Conservation (phyloP, 2,329 filamentous ascomycete species). For the Aspergillus udagawae region DNA sequence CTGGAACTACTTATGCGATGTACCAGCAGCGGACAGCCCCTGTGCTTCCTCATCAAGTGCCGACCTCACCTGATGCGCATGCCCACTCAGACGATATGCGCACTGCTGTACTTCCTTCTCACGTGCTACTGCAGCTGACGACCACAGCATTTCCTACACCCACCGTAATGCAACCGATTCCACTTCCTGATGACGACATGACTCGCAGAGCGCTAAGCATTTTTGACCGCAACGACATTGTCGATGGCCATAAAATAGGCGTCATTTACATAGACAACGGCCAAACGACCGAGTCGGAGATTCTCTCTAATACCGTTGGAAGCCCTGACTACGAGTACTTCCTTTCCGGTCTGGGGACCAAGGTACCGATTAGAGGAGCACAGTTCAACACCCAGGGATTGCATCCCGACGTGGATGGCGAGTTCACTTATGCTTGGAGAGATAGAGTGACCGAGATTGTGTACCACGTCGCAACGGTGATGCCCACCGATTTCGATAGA, state of each 20-base stretch:
- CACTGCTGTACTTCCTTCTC: conserved; percentile 43
- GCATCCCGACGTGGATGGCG: conserved; percentile 77
- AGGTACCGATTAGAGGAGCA: conserved; percentile 75
- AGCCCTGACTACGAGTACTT: conserved; percentile 87
- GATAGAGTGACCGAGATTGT: conserved; percentile 93
- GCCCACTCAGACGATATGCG: conserved; percentile 35
- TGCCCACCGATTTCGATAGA: conserved; percentile 79
- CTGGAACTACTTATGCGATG: conserved; percentile 47
- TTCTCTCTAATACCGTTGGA: conserved; percentile 80
- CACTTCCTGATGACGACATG: conserved; percentile 68
- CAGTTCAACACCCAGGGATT: conserved; percentile 91
- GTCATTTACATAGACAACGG: conserved; percentile 89
- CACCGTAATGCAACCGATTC: conserved; percentile 63
- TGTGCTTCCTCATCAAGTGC: conserved; percentile 44
- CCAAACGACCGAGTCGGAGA: conserved; percentile 77
- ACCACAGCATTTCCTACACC: conserved; percentile 42
- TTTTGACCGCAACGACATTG: conserved; percentile 83
- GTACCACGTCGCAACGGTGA: conserved; percentile 94
- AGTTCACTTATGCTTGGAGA: conserved; percentile 89
- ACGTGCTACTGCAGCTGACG: conserved; percentile 44
- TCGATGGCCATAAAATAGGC: conserved; percentile 93
- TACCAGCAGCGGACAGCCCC: conserved; percentile 46
- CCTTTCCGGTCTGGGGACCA: conserved; percentile 72
- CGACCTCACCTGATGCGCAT: conserved; percentile 36
- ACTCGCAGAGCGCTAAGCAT: conserved; percentile 69